These are phyloP conservation scores for Xylariaceae sp. DNA, from an alignment of 2,329 filamentous ascomycete species.

Conservation along the genomic window DNA sequence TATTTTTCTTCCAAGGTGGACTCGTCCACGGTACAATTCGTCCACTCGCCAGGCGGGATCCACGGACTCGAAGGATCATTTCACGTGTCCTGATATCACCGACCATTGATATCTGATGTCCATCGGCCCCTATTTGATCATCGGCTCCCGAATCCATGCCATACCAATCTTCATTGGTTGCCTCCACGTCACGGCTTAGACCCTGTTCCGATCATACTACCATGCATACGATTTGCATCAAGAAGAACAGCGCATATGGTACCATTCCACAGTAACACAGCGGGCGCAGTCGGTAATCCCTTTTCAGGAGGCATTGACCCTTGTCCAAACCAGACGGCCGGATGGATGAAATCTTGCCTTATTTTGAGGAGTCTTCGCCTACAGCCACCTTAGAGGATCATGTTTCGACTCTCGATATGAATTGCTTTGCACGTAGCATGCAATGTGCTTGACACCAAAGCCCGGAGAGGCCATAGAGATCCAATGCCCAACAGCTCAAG, in stretches of 20 bases:
- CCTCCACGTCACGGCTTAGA: background rate
- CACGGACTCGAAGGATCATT: background rate
- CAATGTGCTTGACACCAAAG: background rate
- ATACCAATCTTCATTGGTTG: background rate
- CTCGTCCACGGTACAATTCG: background rate
- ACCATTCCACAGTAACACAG: background rate
- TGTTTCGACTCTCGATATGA: background rate
- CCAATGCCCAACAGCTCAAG: too few relatives aligned
- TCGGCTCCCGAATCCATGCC: background rate
- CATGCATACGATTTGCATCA: background rate
- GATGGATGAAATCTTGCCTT: background rate
- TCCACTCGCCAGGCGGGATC: background rate
- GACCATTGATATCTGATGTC: background rate
- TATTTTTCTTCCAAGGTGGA: constrained; percentile 1
- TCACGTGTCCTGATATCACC: background rate
- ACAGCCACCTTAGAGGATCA: background rate
- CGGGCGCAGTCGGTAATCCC: background rate
- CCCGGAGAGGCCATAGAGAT: too few relatives aligned
- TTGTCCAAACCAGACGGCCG: background rate
- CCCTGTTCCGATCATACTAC: background rate
- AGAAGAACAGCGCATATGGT: background rate
- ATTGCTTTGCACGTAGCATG: background rate
- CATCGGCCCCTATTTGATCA: background rate
- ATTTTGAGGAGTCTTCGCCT: background rate
- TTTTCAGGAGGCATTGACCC: background rate